phyloP scores from a whole-genome alignment of 2,329 filamentous ascomycete genomes.

The Hymenoscyphus albidus region DNA sequence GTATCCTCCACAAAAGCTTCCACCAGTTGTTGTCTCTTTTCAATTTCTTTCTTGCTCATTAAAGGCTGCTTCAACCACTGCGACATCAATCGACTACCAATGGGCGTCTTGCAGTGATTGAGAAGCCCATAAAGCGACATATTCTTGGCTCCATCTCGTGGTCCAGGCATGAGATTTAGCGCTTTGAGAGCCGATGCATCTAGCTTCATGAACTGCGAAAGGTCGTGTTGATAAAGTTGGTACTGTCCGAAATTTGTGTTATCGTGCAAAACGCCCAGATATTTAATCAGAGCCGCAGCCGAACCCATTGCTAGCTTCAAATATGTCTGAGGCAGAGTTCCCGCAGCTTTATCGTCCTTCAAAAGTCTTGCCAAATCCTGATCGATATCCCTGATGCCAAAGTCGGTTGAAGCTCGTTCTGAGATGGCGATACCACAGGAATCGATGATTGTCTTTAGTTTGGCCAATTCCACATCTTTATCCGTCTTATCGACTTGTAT shows the following conservation, averaged over 20 bases:
- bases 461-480: slow-evolving; percentile 84
- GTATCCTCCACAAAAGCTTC: slow-evolving; percentile 94
- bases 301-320: slow-evolving; percentile 95
- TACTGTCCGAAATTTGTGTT: slow-evolving; percentile 95
- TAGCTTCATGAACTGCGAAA: slow-evolving; percentile 97
- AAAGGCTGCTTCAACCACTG: slow-evolving; percentile 98
- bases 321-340: slow-evolving; percentile 81
- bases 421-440: slow-evolving; percentile 89
- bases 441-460: slow-evolving; percentile 83
- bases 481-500: slow-evolving; percentile 73
- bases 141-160: slow-evolving; percentile 88
- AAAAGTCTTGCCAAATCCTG: slow-evolving; percentile 86
- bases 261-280: slow-evolving; percentile 85
- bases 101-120: slow-evolving; percentile 96
- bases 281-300: slow-evolving; percentile 89
- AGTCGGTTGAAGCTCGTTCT: slow-evolving; percentile 72
- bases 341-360: slow-evolving; percentile 77
- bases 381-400: slow-evolving; percentile 87
- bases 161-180: slow-evolving; percentile 94
- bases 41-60: slow-evolving; percentile 86
- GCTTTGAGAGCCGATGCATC: slow-evolving; percentile 92
- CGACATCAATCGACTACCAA: slow-evolving; percentile 82
- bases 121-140: slow-evolving; percentile 95
- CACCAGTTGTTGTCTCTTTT: slow-evolving; percentile 87
- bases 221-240: slow-evolving; percentile 92